Evolutionary conservation across 257 asterid species (phyloP), one percentile per base, ranked within the genome.

Genomic region (Vinca minor): DNA sequence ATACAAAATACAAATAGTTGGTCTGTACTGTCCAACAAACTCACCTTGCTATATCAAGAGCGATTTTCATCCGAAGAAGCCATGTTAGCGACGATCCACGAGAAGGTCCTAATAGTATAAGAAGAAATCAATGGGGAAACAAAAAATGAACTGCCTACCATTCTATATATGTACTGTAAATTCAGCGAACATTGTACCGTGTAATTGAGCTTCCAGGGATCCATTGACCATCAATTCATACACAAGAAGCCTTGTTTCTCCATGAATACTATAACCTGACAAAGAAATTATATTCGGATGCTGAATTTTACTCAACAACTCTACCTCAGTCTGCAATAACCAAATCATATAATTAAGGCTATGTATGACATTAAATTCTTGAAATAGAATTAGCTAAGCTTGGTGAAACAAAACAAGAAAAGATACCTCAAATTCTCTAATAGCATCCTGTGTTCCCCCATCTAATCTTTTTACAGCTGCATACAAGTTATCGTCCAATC

Each of bases 1-100:
- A 56, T 66, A 46, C 38, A 59, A 56, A 62, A 56, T 66, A 56
- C 70, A 78, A 60, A 72, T 58, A 67, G 50, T 42, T 34, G 64
- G 53, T 45, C 64, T 28, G 34, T 25, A 61, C 59, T 20, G 61
- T 46, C 60, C 31, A 62, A 53, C 67, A 59, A 58, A 72, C 78
- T 15, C 75, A 85, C 95, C 95, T 84, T 56, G 93, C 95, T 31
- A 73, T 73, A 68, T 87, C 93, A 50, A 87, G 87, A 47, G 95
- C 89, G 41, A 87, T 81, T 63, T 84, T 87, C 78, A 87, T 71
- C 71, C 90, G 73, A n/a, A 70, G 48, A 65, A 74, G 66, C 95
- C 95, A 87, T 38, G 90, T 76, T 61, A 87, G 72, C 56, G 75
- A 84, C 20, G 88, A 71, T 69, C 95, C 95, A 65, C 64, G 81